Conservation (phyloP, 768 basidiomycete species). For the Clitopilus passeckerianus region DNA sequence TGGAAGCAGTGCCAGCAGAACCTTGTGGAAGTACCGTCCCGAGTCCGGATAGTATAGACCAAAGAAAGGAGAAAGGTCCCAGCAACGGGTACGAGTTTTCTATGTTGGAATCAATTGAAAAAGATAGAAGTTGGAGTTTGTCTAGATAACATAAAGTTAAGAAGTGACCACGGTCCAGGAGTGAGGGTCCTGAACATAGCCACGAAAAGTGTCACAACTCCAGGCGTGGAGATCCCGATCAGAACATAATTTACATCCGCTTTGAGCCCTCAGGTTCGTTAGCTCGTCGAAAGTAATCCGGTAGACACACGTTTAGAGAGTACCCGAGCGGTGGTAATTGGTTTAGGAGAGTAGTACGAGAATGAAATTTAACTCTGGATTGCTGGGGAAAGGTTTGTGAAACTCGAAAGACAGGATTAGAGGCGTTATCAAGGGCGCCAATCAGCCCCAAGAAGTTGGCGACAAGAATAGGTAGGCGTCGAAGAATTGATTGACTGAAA, state of each 20-base stretch:
- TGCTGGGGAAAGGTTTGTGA: no score
- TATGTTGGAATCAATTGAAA: not conserved
- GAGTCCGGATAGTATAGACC: not conserved
- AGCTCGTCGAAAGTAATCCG: not conserved
- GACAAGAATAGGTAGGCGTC: not conserved
- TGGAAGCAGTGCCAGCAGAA: not conserved
- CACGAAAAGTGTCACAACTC: not conserved
- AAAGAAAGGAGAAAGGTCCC: not conserved
- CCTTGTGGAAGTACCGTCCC: not conserved
- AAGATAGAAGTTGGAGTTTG: not conserved
- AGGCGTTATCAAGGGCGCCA: not conserved
- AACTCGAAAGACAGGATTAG: not conserved
- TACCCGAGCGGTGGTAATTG: not conserved
- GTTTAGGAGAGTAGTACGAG: not conserved
- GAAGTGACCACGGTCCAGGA: not conserved
- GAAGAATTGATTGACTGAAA: not conserved
- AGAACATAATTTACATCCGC: not conserved
- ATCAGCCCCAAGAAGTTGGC: not conserved
- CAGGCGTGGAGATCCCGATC: not conserved
- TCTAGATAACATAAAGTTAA: not conserved
- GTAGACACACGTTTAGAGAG: not conserved
- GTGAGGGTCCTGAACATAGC: not conserved
- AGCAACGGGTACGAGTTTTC: not conserved
- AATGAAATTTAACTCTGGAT: not conserved
- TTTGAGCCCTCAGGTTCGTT: not conserved